Evolutionary conservation across 345 rosid genomes (phyloP), one percentile per base, ranked within the genome.

Genomic region (Sapria himalayana): DNA sequence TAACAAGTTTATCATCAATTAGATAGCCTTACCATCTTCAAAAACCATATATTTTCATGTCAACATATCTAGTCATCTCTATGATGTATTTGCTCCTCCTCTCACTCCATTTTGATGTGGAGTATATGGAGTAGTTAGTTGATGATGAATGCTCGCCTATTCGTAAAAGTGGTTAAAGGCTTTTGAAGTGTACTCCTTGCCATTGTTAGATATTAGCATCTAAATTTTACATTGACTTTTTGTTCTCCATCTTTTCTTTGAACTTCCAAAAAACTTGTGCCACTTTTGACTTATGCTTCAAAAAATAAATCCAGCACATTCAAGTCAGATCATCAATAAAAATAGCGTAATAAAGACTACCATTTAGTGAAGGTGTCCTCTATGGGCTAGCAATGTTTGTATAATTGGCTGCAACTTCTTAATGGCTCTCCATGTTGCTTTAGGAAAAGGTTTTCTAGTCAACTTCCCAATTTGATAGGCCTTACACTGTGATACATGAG

Each of bases 81-180:
- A 22, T 40, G 0, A 40, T 12, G 8, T 9, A 11, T 11, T 7
- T 12, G 1, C 23, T 40, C 3, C 23, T 40, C 27, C 44, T 4
- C 7, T 40, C 10, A n/a, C 25, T 19, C 14, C n/a, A n/a, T n/a
- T 56, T 25, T 56, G 11, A 16, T 48, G 20, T 5, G 17, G 44
- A 19, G 47, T 39, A 13, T 54, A 46, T 4, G 52, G 37, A 10
- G 35, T 7, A 2, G 40, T 54, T 2, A 46, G 33, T 5, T 46
- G 41, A 21, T 40, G 45, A 15, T 46, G 10, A 1, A 39, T 46
- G 5, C 47, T 47, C 12, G 16, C 45, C 3, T 55, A 42, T 5
- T 41, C 16, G 10, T 23, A 48, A 15, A 41, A 41, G 7, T 18
- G 19, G 11, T 56, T 34, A 9, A 56, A 42, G 6, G 4, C 9